Evolutionary conservation across 2,329 filamentous ascomycete species (phyloP).

Genomic region (Fusarium sp.): DNA sequence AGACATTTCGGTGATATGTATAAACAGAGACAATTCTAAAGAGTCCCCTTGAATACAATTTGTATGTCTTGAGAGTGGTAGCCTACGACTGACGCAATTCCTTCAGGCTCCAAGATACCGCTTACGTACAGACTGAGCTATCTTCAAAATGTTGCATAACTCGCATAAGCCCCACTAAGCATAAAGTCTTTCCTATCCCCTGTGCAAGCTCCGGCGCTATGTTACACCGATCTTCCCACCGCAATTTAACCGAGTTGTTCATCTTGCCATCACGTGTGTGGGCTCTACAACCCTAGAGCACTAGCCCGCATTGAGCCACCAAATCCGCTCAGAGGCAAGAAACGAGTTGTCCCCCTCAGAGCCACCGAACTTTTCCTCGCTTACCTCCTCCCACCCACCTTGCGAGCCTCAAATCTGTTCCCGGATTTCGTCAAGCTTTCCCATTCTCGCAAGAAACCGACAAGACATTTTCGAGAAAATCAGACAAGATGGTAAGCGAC

Average conservation of each 20-base stretch:
- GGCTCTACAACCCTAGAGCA: slow-evolving; percentile 53
- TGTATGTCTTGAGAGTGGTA: slow-evolving; percentile 21
- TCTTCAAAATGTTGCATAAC: no score
- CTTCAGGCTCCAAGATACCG: slow-evolving; percentile 14
- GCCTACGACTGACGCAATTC: slow-evolving; percentile 28
- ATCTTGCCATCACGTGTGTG: slow-evolving; percentile 51
- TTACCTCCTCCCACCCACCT: slow-evolving; percentile 59
- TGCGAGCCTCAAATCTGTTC: slow-evolving; percentile 66
- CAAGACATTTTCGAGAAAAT: slow-evolving; percentile 58
- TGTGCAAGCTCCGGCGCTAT: slow-evolving; percentile 39
- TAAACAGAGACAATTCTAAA: background rate
- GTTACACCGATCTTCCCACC: slow-evolving; percentile 38
- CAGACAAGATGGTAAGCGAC: slow-evolving; percentile 76
- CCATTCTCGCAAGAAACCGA: slow-evolving; percentile 60
- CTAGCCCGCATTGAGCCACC: slow-evolving; percentile 53
- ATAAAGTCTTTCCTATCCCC: background rate
- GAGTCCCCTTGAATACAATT: background rate
- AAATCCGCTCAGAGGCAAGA: slow-evolving; percentile 52
- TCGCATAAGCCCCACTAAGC: slow-evolving; percentile 29
- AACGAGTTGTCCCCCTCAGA: slow-evolving; percentile 48
- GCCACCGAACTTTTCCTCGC: slow-evolving; percentile 62
- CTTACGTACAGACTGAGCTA: no score
- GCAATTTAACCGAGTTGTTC: background rate
- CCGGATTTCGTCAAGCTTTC: slow-evolving; percentile 65
- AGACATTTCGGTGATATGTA: slow-evolving; percentile 59